Base-by-base conservation (phyloP, 2,329 filamentous ascomycete genomes). In the Exophiala lecanii-corni region DNA sequence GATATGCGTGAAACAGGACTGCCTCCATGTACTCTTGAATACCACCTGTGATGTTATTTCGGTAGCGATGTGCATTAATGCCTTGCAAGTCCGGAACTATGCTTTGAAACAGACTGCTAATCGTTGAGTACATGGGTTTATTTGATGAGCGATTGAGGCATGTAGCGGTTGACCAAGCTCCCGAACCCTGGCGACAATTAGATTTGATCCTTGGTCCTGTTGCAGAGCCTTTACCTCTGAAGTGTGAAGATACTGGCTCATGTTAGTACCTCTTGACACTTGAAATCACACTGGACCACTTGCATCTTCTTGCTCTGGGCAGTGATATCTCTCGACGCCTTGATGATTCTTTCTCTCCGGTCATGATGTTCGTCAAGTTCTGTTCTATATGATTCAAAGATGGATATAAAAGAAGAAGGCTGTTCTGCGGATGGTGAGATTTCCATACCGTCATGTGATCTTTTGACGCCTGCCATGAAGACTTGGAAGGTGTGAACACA, bases 271-370 rank as follows among this genome's bases (percentile, higher is more conserved):
- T 9, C 9, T n/a, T n/a, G 25, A n/a, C n/a, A 25, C 5, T 49
- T n/a, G 25, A 47, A 43, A 15, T 35, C 5, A 26, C 6, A 34
- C 32, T 48, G 9, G 23, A 17, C 20, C 39, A 35, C 74, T 68
- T 66, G 94, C 89, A 97, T 94, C 70, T 97, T 98, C 74, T 98
- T 98, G 67, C 88, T 95, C 41, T 89, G 73, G 0, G 88, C 89
- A 5, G 92, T 98, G 45, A 98, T 86, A 63, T 98, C 92, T 50
- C 91, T 75, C 6, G 87, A 94, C 2, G 82, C 84, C 70, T 97
- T 98, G 60, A 94, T 86, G 55, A 95, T 81, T 40, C 84, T 79
- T 69, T 96, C 89, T 43, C 89, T 78, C 12, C 92, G 82, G 66
- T 97, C 92, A 64, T 98, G 87, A 62, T 97, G 91, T 66, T 92